Evolutionary conservation across 2,329 filamentous ascomycete genomes (phyloP), one percentile per base, ranked within the genome.

Genomic region (Phyllosticta capitalensis): DNA sequence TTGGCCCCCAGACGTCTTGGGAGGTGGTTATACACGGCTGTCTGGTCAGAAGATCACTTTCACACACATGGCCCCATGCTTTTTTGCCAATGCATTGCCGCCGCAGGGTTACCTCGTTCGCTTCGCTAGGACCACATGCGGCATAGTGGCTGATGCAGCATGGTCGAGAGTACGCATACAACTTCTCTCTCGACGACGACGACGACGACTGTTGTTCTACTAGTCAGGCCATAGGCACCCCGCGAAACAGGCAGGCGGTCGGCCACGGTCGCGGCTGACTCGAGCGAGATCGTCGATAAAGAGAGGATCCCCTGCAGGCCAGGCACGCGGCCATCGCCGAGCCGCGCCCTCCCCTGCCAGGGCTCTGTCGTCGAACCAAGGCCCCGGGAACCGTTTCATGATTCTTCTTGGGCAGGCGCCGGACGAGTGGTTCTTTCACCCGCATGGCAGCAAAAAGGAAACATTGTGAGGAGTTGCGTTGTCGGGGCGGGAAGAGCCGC

Each of bases 81-180:
- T n/a, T n/a, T 52, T 26, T 48, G 45, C 57, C 50, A 59, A 51
- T 56, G 58, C 58, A 56, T 56, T 56, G 54, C 58, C 58, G 58
- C 58, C 54, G 52, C 53, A 60, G 52, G 48, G 55, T 61, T 55
- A 58, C 55, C 52, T 61, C 60, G 56, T 52, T 61, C 60, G 55
- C 55, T 38, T 55, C 33, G 52, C 58, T 56, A 59, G 52, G 30
- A 20, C 58, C 30, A 33, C 49, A 53, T 57, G 24, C 52, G 53
- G 56, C 57, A 38, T 59, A 61, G 64, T 56, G 64, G 62, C 30
- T 63, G 58, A 61, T 59, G 60, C 62, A 59, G 63, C 61, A 61
- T 53, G 57, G 54, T 62, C 52, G 60, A 54, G n/a, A n/a, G n/a
- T n/a, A n/a, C n/a, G n/a, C n/a, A n/a, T n/a, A n/a, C 17, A 14